phyloP scores from a whole-genome alignment of 1,284 basidiomycete genomes.

The Macrocystidia cucumis region DNA sequence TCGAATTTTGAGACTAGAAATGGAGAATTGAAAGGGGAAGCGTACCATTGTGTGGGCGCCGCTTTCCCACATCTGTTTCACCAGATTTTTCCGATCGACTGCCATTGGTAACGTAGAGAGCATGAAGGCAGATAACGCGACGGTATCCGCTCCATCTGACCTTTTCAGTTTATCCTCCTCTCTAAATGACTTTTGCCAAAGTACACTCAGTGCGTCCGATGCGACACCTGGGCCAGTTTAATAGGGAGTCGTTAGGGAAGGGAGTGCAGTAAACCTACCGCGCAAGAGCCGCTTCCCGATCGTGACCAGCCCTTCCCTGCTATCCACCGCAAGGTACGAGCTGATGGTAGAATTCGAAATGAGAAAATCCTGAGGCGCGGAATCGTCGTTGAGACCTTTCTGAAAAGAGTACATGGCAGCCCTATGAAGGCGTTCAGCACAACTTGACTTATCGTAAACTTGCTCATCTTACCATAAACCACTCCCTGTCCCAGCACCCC shows the following conservation, averaged over 20 bases:
- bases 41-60: constrained; percentile 75
- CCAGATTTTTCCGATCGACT: constrained; percentile 55
- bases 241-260: background rate
- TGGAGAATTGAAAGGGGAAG: constrained; percentile 7
- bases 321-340: constrained; percentile 65
- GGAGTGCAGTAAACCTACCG: constrained; percentile 32
- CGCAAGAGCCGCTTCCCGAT: constrained; percentile 58
- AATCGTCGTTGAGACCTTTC: constrained; percentile 15
- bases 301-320: constrained; percentile 54
- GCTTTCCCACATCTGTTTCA: constrained; percentile 87
- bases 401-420: constrained; percentile 63
- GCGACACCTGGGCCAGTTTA: constrained; percentile 34
- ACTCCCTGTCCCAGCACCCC: constrained; percentile 70
- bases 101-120: constrained; percentile 66
- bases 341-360: constrained; percentile 43
- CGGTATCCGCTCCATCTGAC: constrained; percentile 37
- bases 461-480: constrained; percentile 55
- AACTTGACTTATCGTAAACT: constrained; percentile 4
- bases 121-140: constrained; percentile 84
- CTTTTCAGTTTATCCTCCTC: constrained; percentile 32
- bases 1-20: no score
- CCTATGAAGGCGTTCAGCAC: constrained; percentile 30
- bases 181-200: constrained; percentile 52
- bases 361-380: constrained; percentile 25
- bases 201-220: constrained; percentile 30